Evolutionary conservation across 768 basidiomycete species (phyloP).

Genomic region (Russula lepida): DNA sequence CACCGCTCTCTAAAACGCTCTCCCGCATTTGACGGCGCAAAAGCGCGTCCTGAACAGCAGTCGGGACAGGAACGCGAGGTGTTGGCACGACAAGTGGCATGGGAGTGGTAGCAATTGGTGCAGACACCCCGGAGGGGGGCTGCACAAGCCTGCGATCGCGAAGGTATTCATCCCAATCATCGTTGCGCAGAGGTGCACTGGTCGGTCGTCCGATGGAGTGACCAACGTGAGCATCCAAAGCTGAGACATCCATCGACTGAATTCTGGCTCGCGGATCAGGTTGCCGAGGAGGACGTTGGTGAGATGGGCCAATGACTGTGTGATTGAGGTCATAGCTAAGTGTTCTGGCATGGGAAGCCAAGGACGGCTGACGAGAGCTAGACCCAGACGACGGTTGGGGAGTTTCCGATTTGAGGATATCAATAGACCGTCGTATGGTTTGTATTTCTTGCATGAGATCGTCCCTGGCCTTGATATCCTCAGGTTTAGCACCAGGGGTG

Average conservation of each 20-base stretch:
- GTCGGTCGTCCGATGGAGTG: slow-evolving; percentile 59
- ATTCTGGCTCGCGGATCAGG: slow-evolving; percentile 59
- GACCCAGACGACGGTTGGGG: slow-evolving; percentile 46
- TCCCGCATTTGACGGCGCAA: slow-evolving; percentile 64
- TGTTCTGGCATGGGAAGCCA: slow-evolving; percentile 29
- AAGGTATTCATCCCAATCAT: slow-evolving; percentile 85
- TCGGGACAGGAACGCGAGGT: slow-evolving; percentile 48
- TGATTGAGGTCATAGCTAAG: slow-evolving; percentile 57
- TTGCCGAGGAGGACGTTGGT: slow-evolving; percentile 62
- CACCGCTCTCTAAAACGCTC: slow-evolving; percentile 44
- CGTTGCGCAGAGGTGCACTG: slow-evolving; percentile 62
- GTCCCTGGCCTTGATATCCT: slow-evolving; percentile 59
- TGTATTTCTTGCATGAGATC: slow-evolving; percentile 70
- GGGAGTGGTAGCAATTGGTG: slow-evolving; percentile 65
- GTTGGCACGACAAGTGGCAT: slow-evolving; percentile 28
- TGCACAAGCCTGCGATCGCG: slow-evolving; percentile 78
- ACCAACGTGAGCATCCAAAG: slow-evolving; percentile 35
- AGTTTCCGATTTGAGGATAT: slow-evolving; percentile 62
- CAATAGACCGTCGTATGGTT: slow-evolving; percentile 71
- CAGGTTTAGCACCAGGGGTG: slow-evolving; percentile 27
- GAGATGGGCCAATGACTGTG: slow-evolving; percentile 43
- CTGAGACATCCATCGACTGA: slow-evolving; percentile 65
- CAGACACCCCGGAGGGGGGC: slow-evolving; percentile 70
- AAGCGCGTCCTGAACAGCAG: slow-evolving; percentile 70
- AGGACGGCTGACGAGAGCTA: slow-evolving; percentile 44